Conservation (phyloP, 2,329 filamentous ascomycete genomes). For the Pseudogymnoascus pannorum region DNA sequence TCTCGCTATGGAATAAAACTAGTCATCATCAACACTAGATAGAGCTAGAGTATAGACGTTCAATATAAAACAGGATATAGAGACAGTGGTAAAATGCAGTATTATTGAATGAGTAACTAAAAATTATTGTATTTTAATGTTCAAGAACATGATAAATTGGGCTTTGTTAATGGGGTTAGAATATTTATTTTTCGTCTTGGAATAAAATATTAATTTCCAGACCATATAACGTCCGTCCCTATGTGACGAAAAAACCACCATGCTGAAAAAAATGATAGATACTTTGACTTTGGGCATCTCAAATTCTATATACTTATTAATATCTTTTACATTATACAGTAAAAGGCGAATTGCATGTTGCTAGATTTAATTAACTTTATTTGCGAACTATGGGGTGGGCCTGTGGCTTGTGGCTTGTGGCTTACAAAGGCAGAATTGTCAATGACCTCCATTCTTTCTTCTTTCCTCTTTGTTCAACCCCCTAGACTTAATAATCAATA, state of each 20-base stretch:
- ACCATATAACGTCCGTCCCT: too few relatives aligned
- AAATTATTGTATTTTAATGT: background rate
- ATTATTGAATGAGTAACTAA: background rate
- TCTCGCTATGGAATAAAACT: slow-evolving; percentile 15
- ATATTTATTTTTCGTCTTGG: too few relatives aligned
- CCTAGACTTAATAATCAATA: background rate
- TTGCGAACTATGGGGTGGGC: too few relatives aligned
- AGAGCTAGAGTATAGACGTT: background rate
- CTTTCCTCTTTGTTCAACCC: too few relatives aligned
- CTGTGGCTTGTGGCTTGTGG: too few relatives aligned
- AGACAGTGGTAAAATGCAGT: background rate
- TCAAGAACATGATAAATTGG: too few relatives aligned
- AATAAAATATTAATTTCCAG: too few relatives aligned
- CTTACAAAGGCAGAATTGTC: too few relatives aligned
- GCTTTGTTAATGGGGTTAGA: too few relatives aligned
- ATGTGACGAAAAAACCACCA: background rate
- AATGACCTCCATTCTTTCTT: too few relatives aligned
- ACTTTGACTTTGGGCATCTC: background rate
- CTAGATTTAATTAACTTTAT: too few relatives aligned
- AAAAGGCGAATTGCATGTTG: too few relatives aligned
- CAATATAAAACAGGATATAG: background rate
- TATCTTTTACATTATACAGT: slow-evolving; percentile 10
- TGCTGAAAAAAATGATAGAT: background rate
- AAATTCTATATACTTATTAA: background rate
- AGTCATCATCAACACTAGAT: background rate